Base-by-base conservation (phyloP, 2,329 filamentous ascomycete species). In the Calonectria ilicicola region DNA sequence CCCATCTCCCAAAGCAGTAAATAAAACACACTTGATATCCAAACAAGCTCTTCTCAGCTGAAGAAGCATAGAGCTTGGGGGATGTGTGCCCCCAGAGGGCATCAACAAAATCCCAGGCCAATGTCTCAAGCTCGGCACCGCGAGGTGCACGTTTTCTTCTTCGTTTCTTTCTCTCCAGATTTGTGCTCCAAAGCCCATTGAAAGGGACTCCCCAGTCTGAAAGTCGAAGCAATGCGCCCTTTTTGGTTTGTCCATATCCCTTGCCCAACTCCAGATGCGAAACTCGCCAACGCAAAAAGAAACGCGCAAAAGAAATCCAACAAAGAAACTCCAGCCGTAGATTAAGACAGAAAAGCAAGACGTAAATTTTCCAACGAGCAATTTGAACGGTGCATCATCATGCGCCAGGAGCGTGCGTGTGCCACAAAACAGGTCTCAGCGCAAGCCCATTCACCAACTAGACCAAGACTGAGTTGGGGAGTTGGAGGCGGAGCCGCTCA, bases 401-500 rank as follows among this genome's bases (percentile, higher is more conserved):
- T 51, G 17, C 49, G 44, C 40, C 44, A 46, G 32, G 51, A 5
- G 12, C n/a, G 35, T 29, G 23, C 5, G 23, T n/a, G 44, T 62
- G 35, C 26, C 53, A 29, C 49, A n/a, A 40, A 23, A 15, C 10
- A 23, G 32, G 27, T 32, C 15, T 17, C 44, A 23, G 19, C 23
- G 12, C n/a, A 42, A 38, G 27, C 14, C 26, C 21, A 32, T 56
- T 70, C 77, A 82, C 62, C 75, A 75, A 26, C 72, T 72, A 15
- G 46, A 40, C 76, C 78, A 82, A 7, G 74, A 72, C 42, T 78
- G 78, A 21, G 70, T 75, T 12, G 75, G 76, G 46, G 81, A 81
- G 47, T 66, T 75, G 23, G 67, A 58, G 15, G 74, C 83, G 60
- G 84, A 85, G 63, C 82, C 82, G 69, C 77, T 85, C 67, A 94